These are phyloP conservation scores for Suaeda aralocaspica DNA, from an alignment of 148 eudicot species.

Conservation along the genomic window DNA sequence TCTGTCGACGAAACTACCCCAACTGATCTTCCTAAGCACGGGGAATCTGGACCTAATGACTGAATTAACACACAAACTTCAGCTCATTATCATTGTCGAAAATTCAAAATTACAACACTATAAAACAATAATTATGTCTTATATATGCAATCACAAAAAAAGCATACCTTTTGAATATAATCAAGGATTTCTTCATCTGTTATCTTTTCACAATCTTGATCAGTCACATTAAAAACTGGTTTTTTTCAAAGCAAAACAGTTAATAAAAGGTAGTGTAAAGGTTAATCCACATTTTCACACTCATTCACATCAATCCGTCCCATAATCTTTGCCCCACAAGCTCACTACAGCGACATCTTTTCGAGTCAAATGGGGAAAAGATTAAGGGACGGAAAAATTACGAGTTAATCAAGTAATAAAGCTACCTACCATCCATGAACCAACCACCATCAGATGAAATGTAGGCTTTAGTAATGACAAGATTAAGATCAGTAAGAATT, in stretches of 20 bases:
- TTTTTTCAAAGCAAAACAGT: slow-evolving; percentile 1
- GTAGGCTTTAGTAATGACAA: slow-evolving; percentile 76
- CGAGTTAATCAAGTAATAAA: not conserved
- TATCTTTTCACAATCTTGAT: slow-evolving; percentile 85
- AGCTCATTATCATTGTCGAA: slow-evolving; percentile 9
- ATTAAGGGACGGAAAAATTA: too few species aligned
- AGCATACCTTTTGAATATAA: slow-evolving; percentile 60
- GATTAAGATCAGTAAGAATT: slow-evolving; percentile 86
- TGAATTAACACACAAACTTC: slow-evolving; percentile 26
- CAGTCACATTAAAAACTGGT: slow-evolving; percentile 89
- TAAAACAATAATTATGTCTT: too few species aligned
- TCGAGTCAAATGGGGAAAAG: too few species aligned
- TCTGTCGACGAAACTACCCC: slow-evolving; percentile 53
- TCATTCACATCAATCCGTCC: not conserved
- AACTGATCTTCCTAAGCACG: slow-evolving; percentile 62
- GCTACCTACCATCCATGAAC: slow-evolving; percentile 76
- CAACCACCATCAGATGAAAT: slow-evolving; percentile 98
- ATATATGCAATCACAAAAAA: too few species aligned
- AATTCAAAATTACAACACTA: too few species aligned
- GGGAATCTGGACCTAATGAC: slow-evolving; percentile 86
- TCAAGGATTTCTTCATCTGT: slow-evolving; percentile 72
- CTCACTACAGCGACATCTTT: too few species aligned
- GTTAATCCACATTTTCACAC: not conserved
- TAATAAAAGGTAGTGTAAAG: not conserved
- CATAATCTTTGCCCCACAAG: too few species aligned